Percentiles rank a stretch among this genome's conserved stretches.
Conservation (phyloP, 805 yeast genomes). For the Saccharomyces paradoxus region DNA sequence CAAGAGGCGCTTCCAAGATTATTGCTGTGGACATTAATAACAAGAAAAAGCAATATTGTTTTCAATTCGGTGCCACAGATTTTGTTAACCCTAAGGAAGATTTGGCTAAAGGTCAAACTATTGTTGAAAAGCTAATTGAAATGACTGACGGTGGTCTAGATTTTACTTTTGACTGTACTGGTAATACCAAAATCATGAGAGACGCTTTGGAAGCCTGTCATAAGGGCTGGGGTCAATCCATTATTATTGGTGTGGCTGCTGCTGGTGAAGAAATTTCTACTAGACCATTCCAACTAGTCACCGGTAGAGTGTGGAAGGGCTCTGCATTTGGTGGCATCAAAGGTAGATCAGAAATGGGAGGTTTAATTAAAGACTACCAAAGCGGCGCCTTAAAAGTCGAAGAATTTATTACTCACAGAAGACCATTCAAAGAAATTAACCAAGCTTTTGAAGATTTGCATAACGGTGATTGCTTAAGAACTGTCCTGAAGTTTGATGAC, state of each 20-base stretch:
- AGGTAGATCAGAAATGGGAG: slow-evolving; percentile 93
- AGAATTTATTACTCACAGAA: slow-evolving; percentile 91
- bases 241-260: slow-evolving; percentile 96
- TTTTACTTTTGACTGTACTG: slow-evolving; percentile 95
- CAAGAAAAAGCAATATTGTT: slow-evolving; percentile 76
- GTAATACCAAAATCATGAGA: slow-evolving; percentile 92
- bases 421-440: slow-evolving; percentile 68
- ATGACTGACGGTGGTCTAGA: slow-evolving; percentile 97
- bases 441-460: slow-evolving; percentile 92
- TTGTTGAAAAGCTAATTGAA: slow-evolving; percentile 76
- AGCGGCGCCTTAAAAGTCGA: slow-evolving; percentile 78
- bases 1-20: slow-evolving; percentile 71
- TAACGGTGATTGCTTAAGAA: slow-evolving; percentile 87
- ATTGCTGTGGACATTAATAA: slow-evolving; percentile 85
- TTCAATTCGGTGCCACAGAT: slow-evolving; percentile 89
- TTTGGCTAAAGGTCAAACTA: slow-evolving; percentile 62
- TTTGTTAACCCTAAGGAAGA: slow-evolving; percentile 73
- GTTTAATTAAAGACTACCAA: slow-evolving; percentile 77
- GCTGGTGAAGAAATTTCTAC: slow-evolving; percentile 96
- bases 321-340: slow-evolving; percentile 99
- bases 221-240: slow-evolving; percentile 97
- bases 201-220: slow-evolving; percentile 94
- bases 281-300: slow-evolving; percentile 96
- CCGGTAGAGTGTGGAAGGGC: slow-evolving; percentile 98
- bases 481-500: slow-evolving; percentile 51